phyloP scores from a whole-genome alignment of 2,329 filamentous ascomycete species.

The Aspergillus terreus region DNA sequence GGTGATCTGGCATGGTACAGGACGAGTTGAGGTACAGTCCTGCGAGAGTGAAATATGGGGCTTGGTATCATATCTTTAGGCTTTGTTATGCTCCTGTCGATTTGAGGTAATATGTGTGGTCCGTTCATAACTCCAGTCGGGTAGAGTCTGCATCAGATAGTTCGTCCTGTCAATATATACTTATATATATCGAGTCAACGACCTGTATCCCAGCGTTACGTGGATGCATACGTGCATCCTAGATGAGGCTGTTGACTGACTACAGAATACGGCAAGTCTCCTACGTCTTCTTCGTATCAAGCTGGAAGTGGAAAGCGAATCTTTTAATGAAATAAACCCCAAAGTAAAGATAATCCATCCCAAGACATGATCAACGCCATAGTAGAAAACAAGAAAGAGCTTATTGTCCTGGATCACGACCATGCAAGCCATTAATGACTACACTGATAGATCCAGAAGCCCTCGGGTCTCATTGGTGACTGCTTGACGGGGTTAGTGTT shows the following conservation, averaged over 20 bases:
- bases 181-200: neutral
- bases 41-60: constrained; percentile 12
- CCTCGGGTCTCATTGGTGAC: too few species aligned
- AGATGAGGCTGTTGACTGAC: neutral
- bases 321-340: neutral
- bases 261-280: neutral
- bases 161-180: neutral
- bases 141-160: constrained; percentile 5
- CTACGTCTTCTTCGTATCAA: neutral
- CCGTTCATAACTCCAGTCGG: neutral
- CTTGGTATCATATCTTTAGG: neutral
- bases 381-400: neutral
- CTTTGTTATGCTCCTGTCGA: neutral
- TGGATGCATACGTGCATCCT: too few species aligned
- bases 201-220: neutral
- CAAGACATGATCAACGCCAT: neutral
- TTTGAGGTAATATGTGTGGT: neutral
- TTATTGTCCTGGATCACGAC: neutral
- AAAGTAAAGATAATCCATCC: neutral
- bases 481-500: too few species aligned
- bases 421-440: too few species aligned
- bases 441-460: too few species aligned
- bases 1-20: constrained; percentile 10
- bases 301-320: neutral
- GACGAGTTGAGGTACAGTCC: constrained; percentile 5